Conservation (phyloP, 2,329 filamentous ascomycete genomes). For the Aspergillus pseudoviridinutans region DNA sequence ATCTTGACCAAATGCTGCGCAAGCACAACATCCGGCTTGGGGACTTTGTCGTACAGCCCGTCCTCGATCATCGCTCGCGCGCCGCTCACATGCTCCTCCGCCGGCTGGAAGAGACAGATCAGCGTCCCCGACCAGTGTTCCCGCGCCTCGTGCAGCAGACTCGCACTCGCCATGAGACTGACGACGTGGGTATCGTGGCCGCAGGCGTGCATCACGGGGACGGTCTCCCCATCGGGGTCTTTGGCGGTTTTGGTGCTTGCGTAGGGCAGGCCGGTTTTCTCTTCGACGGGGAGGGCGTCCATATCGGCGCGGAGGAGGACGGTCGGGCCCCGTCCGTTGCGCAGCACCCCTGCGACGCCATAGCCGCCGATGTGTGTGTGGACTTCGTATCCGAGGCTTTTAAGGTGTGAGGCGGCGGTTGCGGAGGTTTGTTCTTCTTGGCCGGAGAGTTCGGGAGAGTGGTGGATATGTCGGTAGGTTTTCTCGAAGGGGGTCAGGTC, state of each 20-base stretch:
- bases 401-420: conserved; percentile 42
- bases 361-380: conserved; percentile 54
- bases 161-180: conserved; percentile 53
- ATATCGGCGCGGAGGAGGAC: conserved; percentile 60
- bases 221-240: conserved; percentile 46
- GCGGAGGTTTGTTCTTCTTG: conserved; percentile 52
- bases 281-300: conserved; percentile 57
- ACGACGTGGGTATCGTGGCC: conserved; percentile 66
- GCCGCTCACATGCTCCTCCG: conserved; percentile 57
- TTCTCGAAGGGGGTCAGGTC: conserved; percentile 45
- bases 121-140: conserved; percentile 56
- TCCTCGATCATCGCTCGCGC: conserved; percentile 58
- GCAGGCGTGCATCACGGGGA: conserved; percentile 65
- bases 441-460: conserved; percentile 53
- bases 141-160: conserved; percentile 43
- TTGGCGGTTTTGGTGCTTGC: conserved; percentile 47
- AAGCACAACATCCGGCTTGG: conserved; percentile 54
- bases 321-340: conserved; percentile 53
- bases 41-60: conserved; percentile 52
- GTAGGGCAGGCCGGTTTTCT: conserved; percentile 54
- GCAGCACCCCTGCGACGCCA: conserved; percentile 54
- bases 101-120: conserved; percentile 60
- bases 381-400: conserved; percentile 41
- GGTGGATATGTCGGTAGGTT: conserved; percentile 56
- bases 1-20: conserved; percentile 51